Base-by-base conservation (phyloP, 805 yeast species). In the Wickerhamiella cacticola region DNA sequence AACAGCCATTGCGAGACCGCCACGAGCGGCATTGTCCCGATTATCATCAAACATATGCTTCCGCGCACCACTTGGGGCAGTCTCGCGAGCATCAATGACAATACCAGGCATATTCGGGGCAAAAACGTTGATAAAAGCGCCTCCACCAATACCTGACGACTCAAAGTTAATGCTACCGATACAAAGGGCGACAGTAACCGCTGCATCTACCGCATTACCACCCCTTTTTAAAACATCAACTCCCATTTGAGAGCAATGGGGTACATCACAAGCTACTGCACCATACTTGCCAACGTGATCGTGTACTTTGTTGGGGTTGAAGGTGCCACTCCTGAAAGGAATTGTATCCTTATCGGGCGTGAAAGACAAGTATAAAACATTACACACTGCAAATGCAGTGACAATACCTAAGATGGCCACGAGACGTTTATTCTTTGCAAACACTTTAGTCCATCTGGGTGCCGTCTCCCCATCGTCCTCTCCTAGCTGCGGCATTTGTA, bases 191-290 rank as follows among this genome's bases (percentile, higher is more conserved):
- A 84, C 82, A 0, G 95, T 81, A 2, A 89, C 80, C 0, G 95
- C 84, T 0, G 96, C 95, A 61, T 89, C 98, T 0, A 95, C 96
- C 1, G 96, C 96, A 56, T 77, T 80, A 0, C 96, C 94, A 6
- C 70, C 68, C 19, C 56, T 54, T 46, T 63, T 56, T 25, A 82
- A 62, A 15, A 82, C 75, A 5, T 70, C 64, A 4, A 69, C 70
- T 6, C 86, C 92, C 70, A 81, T 60, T 15, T 68, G 56, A 1
- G 88, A 80, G 59, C 92, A 82, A 13, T 64, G 50, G 8, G 75
- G 77, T 1, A 76, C 74, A 58, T 82, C 92, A 34, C 78, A 70
- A 1, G 84, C 75, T 8, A 82, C 85, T 59, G 82, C 83, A 6
- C 79, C 86, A 15, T 69, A 55, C 6, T 18, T 19, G n/a, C 61